A percentile compares a stretch with the other conserved stretches of the same genome.
Conservation (phyloP, 2,329 filamentous ascomycete genomes). For the Diaporthe australafricana region DNA sequence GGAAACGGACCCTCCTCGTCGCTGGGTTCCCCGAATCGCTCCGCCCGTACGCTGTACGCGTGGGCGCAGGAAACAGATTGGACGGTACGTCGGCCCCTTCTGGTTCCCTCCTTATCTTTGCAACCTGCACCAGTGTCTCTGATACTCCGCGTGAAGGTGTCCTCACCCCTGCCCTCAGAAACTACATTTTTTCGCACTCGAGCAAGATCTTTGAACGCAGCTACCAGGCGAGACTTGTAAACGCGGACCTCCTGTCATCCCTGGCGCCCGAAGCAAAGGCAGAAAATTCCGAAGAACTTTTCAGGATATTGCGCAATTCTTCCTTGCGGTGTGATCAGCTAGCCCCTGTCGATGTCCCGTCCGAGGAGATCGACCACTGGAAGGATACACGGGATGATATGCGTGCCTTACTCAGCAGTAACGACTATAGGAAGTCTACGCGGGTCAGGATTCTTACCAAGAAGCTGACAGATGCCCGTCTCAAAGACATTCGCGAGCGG, state of each 20-base stretch:
- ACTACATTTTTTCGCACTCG: slow-evolving; percentile 11
- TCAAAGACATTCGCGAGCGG: neutral
- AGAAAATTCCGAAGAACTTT: neutral
- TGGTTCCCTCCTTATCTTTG: neutral
- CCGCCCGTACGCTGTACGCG: neutral
- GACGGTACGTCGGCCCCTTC: neutral
- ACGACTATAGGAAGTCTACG: neutral
- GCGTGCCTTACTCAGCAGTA: neutral
- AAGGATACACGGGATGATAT: neutral
- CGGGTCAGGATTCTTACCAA: neutral
- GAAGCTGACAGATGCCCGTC: neutral
- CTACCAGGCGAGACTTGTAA: slow-evolving; percentile 10
- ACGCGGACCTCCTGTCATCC: neutral
- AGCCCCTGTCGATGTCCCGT: neutral
- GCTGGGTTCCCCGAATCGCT: neutral
- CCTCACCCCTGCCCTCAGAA: slow-evolving; percentile 2
- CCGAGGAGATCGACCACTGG: neutral
- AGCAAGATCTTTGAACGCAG: neutral
- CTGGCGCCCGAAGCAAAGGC: neutral
- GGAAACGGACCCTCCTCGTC: neutral
- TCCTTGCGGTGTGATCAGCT: neutral
- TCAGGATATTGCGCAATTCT: neutral
- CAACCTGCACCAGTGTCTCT: neutral
- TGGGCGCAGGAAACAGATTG: slow-evolving; percentile 8
- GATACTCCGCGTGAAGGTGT: neutral